These are phyloP conservation scores for Amauroascus verrucosus DNA, from an alignment of 2,329 filamentous ascomycete genomes.

Conservation along the genomic window DNA sequence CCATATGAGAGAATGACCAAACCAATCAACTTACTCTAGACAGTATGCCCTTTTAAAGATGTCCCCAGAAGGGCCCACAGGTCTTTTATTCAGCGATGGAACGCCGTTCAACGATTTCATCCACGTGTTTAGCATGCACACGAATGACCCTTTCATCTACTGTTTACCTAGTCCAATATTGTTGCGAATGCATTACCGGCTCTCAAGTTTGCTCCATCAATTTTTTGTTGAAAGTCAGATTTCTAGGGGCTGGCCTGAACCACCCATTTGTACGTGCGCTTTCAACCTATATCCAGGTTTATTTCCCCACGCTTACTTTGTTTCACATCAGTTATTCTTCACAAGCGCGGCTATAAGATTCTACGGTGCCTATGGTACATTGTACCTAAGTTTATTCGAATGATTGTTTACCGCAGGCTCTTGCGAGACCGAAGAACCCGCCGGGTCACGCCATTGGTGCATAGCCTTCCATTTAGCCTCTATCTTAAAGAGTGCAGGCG, in stretches of 20 bases:
- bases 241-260: slow-evolving; percentile 10
- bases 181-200: slow-evolving; percentile 12
- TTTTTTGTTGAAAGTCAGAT: slow-evolving; percentile 15
- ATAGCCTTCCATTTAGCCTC: slow-evolving; percentile 12
- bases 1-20: not conserved
- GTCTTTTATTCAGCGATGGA: not conserved
- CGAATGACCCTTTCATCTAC: slow-evolving; percentile 4
- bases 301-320: not conserved
- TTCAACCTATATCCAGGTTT: not conserved
- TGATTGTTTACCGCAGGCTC: not conserved
- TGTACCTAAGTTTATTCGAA: slow-evolving; percentile 5
- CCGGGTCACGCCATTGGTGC: not conserved
- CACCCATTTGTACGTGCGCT: too few relatives aligned
- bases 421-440: not conserved
- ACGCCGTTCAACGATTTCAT: not conserved
- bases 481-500: slow-evolving; percentile 5
- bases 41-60: not conserved
- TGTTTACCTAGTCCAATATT: slow-evolving; percentile 11
- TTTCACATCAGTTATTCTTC: not conserved
- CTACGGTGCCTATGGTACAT: slow-evolving; percentile 7
- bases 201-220: slow-evolving; percentile 13
- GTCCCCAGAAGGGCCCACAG: not conserved
- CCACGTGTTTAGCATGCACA: slow-evolving; percentile 7
- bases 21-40: not conserved
- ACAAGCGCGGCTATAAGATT: not conserved